Conservation (phyloP, 2,329 filamentous ascomycete genomes). For the Aspergillus sclerotialis region DNA sequence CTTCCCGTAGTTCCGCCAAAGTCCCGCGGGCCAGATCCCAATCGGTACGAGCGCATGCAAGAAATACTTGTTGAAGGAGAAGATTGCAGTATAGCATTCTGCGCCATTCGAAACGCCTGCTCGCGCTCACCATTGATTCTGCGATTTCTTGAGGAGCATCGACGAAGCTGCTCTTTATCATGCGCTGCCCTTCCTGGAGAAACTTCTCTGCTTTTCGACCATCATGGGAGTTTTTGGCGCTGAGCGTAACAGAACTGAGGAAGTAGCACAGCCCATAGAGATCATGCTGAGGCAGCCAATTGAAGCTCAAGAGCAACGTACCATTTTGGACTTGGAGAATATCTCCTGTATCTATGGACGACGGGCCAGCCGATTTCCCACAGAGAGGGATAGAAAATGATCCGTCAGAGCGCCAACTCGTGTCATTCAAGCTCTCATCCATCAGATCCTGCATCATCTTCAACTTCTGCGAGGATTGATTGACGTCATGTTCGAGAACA, state of each 20-base stretch:
- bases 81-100: conserved; percentile 61
- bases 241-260: conserved; percentile 49
- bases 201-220: conserved; percentile 50
- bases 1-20: conserved; percentile 47
- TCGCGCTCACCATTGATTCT: conserved; percentile 52
- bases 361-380: conserved; percentile 31
- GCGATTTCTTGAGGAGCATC: conserved; percentile 35
- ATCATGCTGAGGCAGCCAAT: conserved; percentile 55
- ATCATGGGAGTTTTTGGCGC: conserved; percentile 49
- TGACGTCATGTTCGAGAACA: conserved; percentile 48
- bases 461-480: conserved; percentile 49
- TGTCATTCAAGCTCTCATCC: conserved; percentile 41
- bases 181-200: conserved; percentile 50
- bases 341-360: conserved; percentile 33
- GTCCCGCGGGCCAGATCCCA: conserved; percentile 58
- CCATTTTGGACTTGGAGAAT: conserved; percentile 38
- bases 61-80: conserved; percentile 63
- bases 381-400: conserved; percentile 43
- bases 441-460: conserved; percentile 49
- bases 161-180: conserved; percentile 35
- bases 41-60: conserved; percentile 63
- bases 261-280: conserved; percentile 55
- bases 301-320: conserved; percentile 45
- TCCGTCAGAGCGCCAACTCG: conserved; percentile 40
- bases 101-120: conserved; percentile 57